Evolutionary conservation across 2,329 filamentous ascomycete species (phyloP).

Genomic region (Bipolaris zeicola): DNA sequence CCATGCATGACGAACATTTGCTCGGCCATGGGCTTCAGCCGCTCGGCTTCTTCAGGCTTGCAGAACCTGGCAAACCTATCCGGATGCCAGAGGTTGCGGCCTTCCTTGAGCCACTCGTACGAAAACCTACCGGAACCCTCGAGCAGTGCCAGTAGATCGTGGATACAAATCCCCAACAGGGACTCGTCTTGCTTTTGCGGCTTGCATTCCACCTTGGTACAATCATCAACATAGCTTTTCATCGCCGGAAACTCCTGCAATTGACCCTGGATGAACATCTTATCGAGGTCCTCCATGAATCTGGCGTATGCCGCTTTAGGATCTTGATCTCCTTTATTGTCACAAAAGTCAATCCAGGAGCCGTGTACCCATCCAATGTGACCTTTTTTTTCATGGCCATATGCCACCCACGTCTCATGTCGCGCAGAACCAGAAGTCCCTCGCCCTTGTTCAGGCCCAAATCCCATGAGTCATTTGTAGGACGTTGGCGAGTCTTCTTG

Average conservation of each 20-base stretch:
- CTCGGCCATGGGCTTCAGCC: conserved; percentile 31
- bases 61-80: conserved; percentile 40
- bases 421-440: conserved; percentile 29
- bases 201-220: conserved; percentile 26
- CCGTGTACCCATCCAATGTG: conserved; percentile 32
- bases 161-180: conserved; percentile 33
- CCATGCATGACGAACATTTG: conserved; percentile 40
- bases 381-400: conserved; percentile 18
- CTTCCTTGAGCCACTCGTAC: conserved; percentile 33
- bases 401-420: conserved; percentile 35
- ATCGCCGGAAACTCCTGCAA: conserved; percentile 30
- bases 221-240: conserved; percentile 27
- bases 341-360: conserved; percentile 32
- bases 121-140: conserved; percentile 32
- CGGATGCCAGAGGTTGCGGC: conserved; percentile 42
- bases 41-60: conserved; percentile 25
- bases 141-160: conserved; percentile 36
- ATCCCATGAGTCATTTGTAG: conserved; percentile 33
- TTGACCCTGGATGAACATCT: conserved; percentile 22
- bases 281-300: conserved; percentile 25
- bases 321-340: conserved; percentile 16
- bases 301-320: conserved; percentile 21
- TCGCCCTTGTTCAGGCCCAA: conserved; percentile 30
- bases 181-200: conserved; percentile 19
- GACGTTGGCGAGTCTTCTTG: conserved; percentile 30